phyloP scores from a whole-genome alignment of 768 basidiomycete species.

The Lentinus tigrinus region DNA sequence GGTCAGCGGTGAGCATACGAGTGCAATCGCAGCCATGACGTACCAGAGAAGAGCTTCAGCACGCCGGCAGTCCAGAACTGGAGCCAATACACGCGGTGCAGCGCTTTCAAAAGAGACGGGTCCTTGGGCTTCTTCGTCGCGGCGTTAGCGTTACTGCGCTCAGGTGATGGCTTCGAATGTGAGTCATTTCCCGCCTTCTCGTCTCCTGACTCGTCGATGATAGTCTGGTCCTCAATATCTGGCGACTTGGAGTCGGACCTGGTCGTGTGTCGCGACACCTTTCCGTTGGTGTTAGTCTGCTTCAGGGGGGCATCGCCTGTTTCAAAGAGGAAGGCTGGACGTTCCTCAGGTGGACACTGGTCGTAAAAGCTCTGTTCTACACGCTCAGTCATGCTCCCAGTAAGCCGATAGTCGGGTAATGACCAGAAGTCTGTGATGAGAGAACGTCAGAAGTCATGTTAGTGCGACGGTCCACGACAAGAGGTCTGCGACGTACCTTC shows the following conservation, averaged over 20 bases:
- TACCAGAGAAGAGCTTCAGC: conserved; percentile 42
- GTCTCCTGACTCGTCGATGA: not conserved
- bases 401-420: conserved; percentile 2
- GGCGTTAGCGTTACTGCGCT: not conserved
- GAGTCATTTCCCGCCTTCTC: not conserved
- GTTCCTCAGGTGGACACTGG: conserved; percentile 9
- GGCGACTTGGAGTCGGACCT: not conserved
- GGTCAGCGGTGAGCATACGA: not conserved
- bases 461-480: not conserved
- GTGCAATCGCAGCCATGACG: not conserved
- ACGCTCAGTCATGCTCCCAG: conserved; percentile 6
- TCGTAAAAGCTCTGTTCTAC: conserved; percentile 7
- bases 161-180: not conserved
- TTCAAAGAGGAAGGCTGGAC: conserved; percentile 4
- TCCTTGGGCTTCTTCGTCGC: conserved; percentile 31
- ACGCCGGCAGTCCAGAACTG: conserved; percentile 48
- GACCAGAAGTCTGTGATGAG: conserved; percentile 7
- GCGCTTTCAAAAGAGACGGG: conserved; percentile 47
- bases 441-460: not conserved
- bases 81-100: conserved; percentile 45
- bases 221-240: not conserved
- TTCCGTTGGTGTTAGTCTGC: not conserved
- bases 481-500: conserved; percentile 39
- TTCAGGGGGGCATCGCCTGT: not conserved
- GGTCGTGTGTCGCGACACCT: not conserved